These are phyloP conservation scores for Populus tomentosa DNA, from an alignment of 441 rosid species.

Conservation along the genomic window DNA sequence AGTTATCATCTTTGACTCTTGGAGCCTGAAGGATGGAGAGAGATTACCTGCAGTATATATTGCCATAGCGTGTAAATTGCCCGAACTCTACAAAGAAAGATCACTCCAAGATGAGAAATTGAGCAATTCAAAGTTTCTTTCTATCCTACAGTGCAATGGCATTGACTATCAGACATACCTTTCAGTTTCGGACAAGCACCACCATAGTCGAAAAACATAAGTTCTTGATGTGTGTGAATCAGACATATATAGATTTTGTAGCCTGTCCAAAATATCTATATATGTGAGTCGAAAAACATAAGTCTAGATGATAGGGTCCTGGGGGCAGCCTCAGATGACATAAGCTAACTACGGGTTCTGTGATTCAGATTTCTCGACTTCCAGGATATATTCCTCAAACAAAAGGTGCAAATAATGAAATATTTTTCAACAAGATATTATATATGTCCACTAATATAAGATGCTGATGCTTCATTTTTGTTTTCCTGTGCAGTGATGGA, in stretches of 20 bases:
- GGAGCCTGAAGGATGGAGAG: neutral
- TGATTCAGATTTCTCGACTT: conserved; percentile 38
- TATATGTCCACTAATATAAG: neutral
- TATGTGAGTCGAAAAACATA: too few species aligned
- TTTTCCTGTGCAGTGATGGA: conserved; percentile 34
- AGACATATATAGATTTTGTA: neutral
- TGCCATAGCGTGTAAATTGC: neutral
- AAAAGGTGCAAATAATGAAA: conserved; percentile 23
- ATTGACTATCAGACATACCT: neutral
- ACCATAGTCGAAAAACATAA: neutral
- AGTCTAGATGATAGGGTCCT: conserved; percentile 28
- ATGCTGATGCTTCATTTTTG: neutral
- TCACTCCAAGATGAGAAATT: neutral
- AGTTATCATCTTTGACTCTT: neutral
- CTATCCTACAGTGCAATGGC: neutral
- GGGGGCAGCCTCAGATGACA: conserved; percentile 41
- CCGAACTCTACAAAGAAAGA: neutral
- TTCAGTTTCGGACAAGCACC: conserved; percentile 4
- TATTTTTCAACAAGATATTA: neutral
- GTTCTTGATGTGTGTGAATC: conserved; percentile 25
- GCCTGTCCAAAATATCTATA: too few species aligned
- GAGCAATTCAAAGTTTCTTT: conserved; percentile 15
- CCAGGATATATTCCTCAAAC: conserved; percentile 39
- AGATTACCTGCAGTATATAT: too few species aligned
- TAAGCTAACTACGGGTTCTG: conserved; percentile 45